phyloP scores from a whole-genome alignment of 352 stramenopile genomes.

The Thalassiosira sp. region DNA sequence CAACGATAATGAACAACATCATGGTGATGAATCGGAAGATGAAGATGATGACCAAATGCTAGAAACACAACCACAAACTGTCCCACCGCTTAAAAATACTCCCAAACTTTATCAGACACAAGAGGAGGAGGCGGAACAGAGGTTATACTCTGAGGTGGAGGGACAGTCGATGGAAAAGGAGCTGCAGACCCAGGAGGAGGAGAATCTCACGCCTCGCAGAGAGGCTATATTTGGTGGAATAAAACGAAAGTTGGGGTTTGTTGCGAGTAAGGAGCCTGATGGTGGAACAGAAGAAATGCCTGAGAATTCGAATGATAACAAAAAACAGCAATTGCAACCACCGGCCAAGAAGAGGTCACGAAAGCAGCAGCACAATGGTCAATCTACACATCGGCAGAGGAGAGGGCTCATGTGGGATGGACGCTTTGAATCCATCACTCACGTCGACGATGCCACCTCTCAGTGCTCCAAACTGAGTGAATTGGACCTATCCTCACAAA shows the following conservation, averaged over 20 bases:
- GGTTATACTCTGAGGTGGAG: too few species aligned
- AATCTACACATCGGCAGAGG: too few species aligned
- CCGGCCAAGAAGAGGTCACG: too few species aligned
- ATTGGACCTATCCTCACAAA: slow-evolving; percentile 26
- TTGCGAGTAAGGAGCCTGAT: too few species aligned
- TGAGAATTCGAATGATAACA: too few species aligned
- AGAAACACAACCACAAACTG: slow-evolving; percentile 16
- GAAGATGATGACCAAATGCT: slow-evolving; percentile 14
- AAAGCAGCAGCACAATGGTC: too few species aligned
- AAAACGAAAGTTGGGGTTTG: slow-evolving; percentile 17
- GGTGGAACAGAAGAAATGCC: too few species aligned
- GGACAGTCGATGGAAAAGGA: too few species aligned
- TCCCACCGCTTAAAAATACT: slow-evolving; percentile 20
- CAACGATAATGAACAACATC: too few species aligned
- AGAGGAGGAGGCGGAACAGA: not conserved
- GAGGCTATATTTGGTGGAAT: not conserved
- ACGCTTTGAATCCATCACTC: slow-evolving; percentile 7
- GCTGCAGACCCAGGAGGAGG: not conserved
- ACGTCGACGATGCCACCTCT: slow-evolving; percentile 3
- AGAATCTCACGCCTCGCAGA: not conserved
- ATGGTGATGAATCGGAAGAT: slow-evolving; percentile 5
- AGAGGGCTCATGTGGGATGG: slow-evolving; percentile 26
- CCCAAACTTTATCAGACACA: not conserved
- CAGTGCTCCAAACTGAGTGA: slow-evolving; percentile 21
- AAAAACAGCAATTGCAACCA: too few species aligned